Evolutionary conservation across 1,284 basidiomycete species (phyloP), one percentile per base, ranked within the genome.

Genomic region (Cutaneotrichosporon spelunceum): DNA sequence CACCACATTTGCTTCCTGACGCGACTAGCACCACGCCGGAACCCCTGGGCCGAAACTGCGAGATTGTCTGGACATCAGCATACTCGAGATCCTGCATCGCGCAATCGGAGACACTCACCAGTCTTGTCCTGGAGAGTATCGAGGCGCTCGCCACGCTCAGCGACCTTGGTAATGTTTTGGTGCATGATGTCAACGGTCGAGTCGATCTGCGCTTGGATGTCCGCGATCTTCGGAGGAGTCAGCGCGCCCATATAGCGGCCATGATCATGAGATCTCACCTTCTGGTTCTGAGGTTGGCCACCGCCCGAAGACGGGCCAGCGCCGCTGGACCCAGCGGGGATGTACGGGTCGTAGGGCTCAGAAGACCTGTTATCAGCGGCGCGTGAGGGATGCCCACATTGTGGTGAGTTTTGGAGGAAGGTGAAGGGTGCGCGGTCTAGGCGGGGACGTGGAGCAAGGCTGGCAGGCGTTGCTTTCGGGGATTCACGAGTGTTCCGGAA

Each of bases 71-170:
- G 29, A 33, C 14, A 11, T 21, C 11, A 48, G 24, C 36, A 26
- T 23, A 26, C 6, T 23, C 14, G 50, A 5, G 23, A 10, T 21
- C n/a, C 34, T n/a, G 44, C 59, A 45, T 26, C 30, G 30, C 30
- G 30, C 30, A 33, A 33, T 33, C 30, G 4, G 8, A 11, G 30
- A 36, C 10, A 83, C 88, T 72, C 72, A 94, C 94, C 93, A 56
- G 95, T 98, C 85, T 98, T 98, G 82, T 97, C 93, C 81, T 98
- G 95, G 69, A 98, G 82, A 59, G 89, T 88, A 77, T 98, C 93
- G 65, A 99, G 82, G 68, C 92, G 82, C 82, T 98, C 95, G 72
- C 94, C 94, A 75, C 95, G 84, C 82, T 98, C 93, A 24, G 93
- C 90, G 34, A 97, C 93, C 58, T 69, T 66, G 69, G 88, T 90